Conservation (phyloP, 2,329 filamentous ascomycete species). For the Ceratocystis diversiconidia region DNA sequence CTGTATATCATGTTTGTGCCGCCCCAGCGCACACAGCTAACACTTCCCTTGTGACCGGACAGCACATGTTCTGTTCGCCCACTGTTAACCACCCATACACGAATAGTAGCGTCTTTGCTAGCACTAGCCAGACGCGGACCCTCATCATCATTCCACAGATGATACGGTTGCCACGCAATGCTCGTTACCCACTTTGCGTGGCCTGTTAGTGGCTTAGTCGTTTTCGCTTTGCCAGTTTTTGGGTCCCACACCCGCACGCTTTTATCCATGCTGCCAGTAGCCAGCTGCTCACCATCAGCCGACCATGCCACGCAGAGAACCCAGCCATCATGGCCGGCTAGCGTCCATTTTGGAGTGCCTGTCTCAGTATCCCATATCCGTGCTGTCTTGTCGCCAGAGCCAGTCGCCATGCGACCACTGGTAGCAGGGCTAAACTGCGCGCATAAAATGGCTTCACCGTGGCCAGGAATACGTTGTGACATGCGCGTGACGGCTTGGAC, state of each 20-base stretch:
- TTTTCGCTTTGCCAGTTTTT: conserved; percentile 59
- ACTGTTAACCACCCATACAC: conserved; percentile 72
- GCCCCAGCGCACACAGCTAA: conserved; percentile 89
- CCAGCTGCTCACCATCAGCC: conserved; percentile 65
- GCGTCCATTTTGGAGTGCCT: conserved; percentile 70
- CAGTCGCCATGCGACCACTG: conserved; percentile 68
- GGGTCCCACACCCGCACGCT: conserved; percentile 83
- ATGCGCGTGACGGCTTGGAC: conserved; percentile 86
- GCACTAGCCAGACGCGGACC: conserved; percentile 64
- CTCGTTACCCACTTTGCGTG: conserved; percentile 83
- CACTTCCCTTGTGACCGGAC: conserved; percentile 74
- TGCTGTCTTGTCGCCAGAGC: conserved; percentile 80
- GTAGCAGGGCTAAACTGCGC: conserved; percentile 71
- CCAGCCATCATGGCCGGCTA: conserved; percentile 82
- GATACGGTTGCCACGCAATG: conserved; percentile 86
- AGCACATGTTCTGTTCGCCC: conserved; percentile 69
- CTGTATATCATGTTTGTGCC: conserved; percentile 77
- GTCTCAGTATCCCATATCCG: conserved; percentile 92
- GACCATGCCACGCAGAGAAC: conserved; percentile 79
- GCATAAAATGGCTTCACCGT: conserved; percentile 79
- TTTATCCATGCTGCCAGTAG: conserved; percentile 87
- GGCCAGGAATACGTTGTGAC: conserved; percentile 74
- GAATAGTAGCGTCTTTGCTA: conserved; percentile 70
- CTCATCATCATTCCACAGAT: conserved; percentile 59
- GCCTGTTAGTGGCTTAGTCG: conserved; percentile 56